Evolutionary conservation across 495 filamentous ascomycete genomes (phyloP), one percentile per base, ranked within the genome.

Genomic region (Lophium mytilinum): DNA sequence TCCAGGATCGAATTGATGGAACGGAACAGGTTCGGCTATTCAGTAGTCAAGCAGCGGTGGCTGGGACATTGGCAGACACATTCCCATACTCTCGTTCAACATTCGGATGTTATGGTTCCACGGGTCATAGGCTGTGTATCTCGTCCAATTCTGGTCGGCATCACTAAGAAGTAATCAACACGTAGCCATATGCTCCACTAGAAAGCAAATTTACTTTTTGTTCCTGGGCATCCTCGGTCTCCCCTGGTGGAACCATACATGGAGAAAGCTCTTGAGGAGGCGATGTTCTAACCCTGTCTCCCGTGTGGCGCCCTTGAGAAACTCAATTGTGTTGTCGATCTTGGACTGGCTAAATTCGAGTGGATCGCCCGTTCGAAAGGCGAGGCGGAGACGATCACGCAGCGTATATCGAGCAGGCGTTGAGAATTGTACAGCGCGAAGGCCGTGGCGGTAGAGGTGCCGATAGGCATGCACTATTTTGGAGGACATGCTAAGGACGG

Each of bases 381-480:
- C 81, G 0, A 62, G 69, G 45, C 88, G 84, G 37, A 98, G 64
- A 56, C 78, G 79, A 46, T 83, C 74, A 37, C 79, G 78, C 21
- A 88, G 66, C 1, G 80, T 77, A 73, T 80, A 83, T 52, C 89
- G 86, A 21, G 83, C 76, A 0, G 94, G 93, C 45, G 80, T 80
- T 0, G 91, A 82, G 73, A 87, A 93, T 55, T 88, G 85, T 34
- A 95, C 78, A 1, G 88, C 90, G 41, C 82, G 85, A 12, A 97
- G 78, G 12, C 80, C 78, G 12, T 80, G 79, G 42, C 86, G 83
- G 62, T 86, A 87, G 39, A 98, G 77, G 37, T 81, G 75, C 53
- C 93, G 85, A 72, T 98, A 98, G 41, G 90, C 83, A 65, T 82
- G 75, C 41, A 89, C 62, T 46, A 96, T 68, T 12, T 82, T 71